Evolutionary conservation across 495 filamentous ascomycete genomes (phyloP).

Genomic region (Aspergillus ellipticus): DNA sequence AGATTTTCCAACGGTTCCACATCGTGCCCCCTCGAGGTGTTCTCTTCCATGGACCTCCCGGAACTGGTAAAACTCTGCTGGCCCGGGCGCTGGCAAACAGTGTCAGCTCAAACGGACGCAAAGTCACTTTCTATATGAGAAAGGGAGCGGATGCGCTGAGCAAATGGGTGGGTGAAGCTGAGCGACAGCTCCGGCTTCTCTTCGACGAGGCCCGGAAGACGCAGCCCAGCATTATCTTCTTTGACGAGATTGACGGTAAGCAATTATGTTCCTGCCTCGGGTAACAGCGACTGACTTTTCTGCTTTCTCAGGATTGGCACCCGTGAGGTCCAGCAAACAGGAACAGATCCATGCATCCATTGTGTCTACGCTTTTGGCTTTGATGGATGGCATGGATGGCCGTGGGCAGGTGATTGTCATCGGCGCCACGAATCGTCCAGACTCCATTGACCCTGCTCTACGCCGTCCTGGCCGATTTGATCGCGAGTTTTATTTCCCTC

Average conservation of each 20-base stretch:
- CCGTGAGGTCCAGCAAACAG: conserved; percentile 93
- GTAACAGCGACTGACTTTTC: not conserved
- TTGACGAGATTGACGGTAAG: conserved; percentile 94
- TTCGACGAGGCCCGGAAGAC: conserved; percentile 95
- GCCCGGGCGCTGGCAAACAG: conserved; percentile 86
- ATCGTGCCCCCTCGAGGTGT: conserved; percentile 93
- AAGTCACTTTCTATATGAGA: conserved; percentile 98
- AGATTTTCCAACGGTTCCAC: conserved; percentile 88
- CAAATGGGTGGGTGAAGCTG: conserved; percentile 99
- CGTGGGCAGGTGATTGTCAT: conserved; percentile 98
- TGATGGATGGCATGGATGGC: conserved; percentile 99
- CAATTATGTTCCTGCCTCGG: not conserved
- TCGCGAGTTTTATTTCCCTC: conserved; percentile 94
- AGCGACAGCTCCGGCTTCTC: conserved; percentile 84
- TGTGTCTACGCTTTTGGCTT: conserved; percentile 86
- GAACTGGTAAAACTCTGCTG: conserved; percentile 94
- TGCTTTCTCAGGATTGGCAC: conserved; percentile 60
- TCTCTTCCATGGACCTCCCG: conserved; percentile 92
- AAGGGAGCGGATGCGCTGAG: conserved; percentile 96
- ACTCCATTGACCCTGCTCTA: conserved; percentile 96
- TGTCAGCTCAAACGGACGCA: conserved; percentile 73
- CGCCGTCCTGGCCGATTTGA: conserved; percentile 97
- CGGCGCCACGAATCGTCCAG: conserved; percentile 94
- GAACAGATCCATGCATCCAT: conserved; percentile 99
- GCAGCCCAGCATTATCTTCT: conserved; percentile 98